Percentiles rank a stretch among this genome's conserved stretches.
Evolutionary conservation across 2,329 filamentous ascomycete genomes (phyloP).

Genomic region (Parastagonospora nodorum): DNA sequence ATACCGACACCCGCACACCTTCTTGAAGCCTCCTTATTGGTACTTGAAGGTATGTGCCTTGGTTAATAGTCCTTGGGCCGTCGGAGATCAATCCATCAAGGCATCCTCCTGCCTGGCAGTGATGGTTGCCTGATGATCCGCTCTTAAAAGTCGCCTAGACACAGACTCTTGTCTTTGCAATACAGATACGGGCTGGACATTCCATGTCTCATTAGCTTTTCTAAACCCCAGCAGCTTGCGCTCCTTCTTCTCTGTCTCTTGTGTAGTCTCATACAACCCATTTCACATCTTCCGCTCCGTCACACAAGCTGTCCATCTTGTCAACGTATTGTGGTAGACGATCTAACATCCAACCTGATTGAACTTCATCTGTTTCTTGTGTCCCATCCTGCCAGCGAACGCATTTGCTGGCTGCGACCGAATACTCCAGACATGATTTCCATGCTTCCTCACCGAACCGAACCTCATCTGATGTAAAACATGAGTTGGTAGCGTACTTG

Average conservation of each 20-base stretch:
- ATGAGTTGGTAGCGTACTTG: neutral
- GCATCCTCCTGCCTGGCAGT: constrained; percentile 24
- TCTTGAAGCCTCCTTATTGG: constrained; percentile 28
- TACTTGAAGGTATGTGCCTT: constrained; percentile 22
- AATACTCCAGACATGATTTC: neutral
- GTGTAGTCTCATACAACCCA: neutral
- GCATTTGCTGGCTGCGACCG: neutral
- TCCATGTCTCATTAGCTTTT: neutral
- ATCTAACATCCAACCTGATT: neutral
- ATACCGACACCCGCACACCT: constrained; percentile 13
- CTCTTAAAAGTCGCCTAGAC: constrained; percentile 42
- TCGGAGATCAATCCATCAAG: constrained; percentile 29
- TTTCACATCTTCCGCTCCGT: neutral
- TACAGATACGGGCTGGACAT: constrained; percentile 45
- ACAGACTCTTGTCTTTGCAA: constrained; percentile 41
- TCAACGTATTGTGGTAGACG: neutral
- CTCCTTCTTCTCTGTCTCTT: no score
- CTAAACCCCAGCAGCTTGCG: neutral
- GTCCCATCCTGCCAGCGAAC: neutral
- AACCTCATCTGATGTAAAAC: neutral
- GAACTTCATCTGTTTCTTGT: neutral
- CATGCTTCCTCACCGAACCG: neutral
- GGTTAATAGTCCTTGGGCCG: constrained; percentile 12
- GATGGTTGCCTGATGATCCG: constrained; percentile 23
- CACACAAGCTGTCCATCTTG: neutral